These are phyloP conservation scores for Acorus calamus DNA, from an alignment of 106 monocot genomes.

Conservation along the genomic window DNA sequence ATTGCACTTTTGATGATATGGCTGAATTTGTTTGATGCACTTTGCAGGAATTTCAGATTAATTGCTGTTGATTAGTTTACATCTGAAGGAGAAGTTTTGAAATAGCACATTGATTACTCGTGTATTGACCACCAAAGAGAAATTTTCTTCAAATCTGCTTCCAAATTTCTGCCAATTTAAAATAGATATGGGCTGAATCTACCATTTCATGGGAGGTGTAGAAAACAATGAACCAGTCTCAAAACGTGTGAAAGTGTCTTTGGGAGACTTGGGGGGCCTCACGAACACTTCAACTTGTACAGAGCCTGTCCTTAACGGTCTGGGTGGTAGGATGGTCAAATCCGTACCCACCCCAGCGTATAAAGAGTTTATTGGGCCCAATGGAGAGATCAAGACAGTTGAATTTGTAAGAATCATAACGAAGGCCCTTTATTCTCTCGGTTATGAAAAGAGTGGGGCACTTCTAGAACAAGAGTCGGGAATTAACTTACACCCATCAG, in stretches of 20 bases:
- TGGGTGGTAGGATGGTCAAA: constrained; percentile 10
- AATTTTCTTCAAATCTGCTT: too few species aligned
- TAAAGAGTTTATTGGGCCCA: constrained; percentile 18
- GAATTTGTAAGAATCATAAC: constrained; percentile 36
- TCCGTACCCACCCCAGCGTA: constrained; percentile 16
- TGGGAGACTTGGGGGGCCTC: constrained; percentile 5
- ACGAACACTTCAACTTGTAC: constrained; percentile 2
- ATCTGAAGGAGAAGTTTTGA: too few species aligned
- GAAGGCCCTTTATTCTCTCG: constrained; percentile 34
- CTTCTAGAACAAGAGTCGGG: constrained; percentile 37
- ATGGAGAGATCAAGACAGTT: constrained; percentile 23
- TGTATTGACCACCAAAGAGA: too few species aligned
- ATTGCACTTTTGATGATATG: too few species aligned
- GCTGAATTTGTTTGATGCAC: too few species aligned
- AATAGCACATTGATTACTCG: too few species aligned
- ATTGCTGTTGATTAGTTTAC: too few species aligned
- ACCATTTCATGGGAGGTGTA: constrained; percentile 40
- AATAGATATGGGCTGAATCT: constrained; percentile 24
- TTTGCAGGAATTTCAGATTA: too few species aligned
- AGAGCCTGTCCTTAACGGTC: not conserved
- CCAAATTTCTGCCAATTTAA: not conserved
- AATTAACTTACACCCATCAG: constrained; percentile 18
- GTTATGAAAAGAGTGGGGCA: constrained; percentile 33
- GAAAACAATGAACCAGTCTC: constrained; percentile 23
- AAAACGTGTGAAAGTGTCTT: constrained; percentile 25